phyloP scores from a whole-genome alignment of 2,329 filamentous ascomycete genomes.

The Aspergillus pseudoterreus region DNA sequence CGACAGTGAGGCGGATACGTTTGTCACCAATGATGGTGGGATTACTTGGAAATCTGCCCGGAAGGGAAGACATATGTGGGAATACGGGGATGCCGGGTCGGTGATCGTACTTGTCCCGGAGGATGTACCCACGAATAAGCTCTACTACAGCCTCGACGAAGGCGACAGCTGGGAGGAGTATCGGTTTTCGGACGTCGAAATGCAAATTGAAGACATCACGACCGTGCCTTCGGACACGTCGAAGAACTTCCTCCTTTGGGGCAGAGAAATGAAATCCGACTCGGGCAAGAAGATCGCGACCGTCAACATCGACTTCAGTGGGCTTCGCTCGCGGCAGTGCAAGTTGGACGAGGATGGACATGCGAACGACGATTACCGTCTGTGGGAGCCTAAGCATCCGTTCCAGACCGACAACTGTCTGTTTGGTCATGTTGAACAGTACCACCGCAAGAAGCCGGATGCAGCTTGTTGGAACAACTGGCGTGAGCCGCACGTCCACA shows the following conservation, averaged over 20 bases:
- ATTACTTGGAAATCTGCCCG: conserved; percentile 80
- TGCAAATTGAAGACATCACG: conserved; percentile 74
- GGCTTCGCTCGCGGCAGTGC: conserved; percentile 69
- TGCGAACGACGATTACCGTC: conserved; percentile 66
- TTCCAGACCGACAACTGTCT: conserved; percentile 74
- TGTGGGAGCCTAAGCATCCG: conserved; percentile 87
- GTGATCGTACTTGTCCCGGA: conserved; percentile 84
- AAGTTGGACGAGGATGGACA: conserved; percentile 59
- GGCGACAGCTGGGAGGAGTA: conserved; percentile 76
- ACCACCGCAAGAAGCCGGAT: conserved; percentile 82
- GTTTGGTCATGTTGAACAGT: conserved; percentile 86
- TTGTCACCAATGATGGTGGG: conserved; percentile 87
- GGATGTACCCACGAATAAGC: conserved; percentile 60
- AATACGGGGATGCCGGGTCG: conserved; percentile 92
- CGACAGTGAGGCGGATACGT: conserved; percentile 76
- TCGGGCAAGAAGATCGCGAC: conserved; percentile 57
- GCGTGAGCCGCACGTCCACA: conserved; percentile 67
- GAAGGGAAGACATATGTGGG: conserved; percentile 87
- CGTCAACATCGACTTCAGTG: conserved; percentile 84
- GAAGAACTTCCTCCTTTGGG: conserved; percentile 90
- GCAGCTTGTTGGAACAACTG: conserved; percentile 77
- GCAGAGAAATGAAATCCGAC: conserved; percentile 48
- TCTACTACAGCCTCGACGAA: conserved; percentile 77
- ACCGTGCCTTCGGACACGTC: conserved; percentile 87
- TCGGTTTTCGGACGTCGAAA: conserved; percentile 66